Base-by-base conservation (phyloP, 495 filamentous ascomycete genomes). In the Aspergillus haitiensis region DNA sequence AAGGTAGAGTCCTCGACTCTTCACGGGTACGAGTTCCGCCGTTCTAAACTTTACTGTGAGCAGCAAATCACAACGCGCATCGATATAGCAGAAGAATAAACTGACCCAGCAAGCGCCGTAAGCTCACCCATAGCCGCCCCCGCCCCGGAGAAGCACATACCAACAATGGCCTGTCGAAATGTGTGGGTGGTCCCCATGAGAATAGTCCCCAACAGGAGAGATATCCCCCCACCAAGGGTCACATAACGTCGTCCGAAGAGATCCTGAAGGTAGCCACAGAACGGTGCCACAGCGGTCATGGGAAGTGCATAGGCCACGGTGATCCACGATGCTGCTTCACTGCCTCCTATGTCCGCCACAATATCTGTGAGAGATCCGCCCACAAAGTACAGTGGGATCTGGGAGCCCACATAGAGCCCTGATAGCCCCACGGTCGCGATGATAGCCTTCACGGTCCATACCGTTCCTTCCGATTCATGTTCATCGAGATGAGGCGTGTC, bases 231-330 rank as follows among this genome's bases (percentile, higher is more conserved):
- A 16, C 7, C 11, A 18, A 46, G 12, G 12, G 42, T 46, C 6
- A 46, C 42, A 8, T 46, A 46, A 8, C 42, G 42, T 7, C 42
- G 11, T 7, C 42, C 42, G 18, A 46, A 46, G 12, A 46, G 12
- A 46, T 46, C 42, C 42, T 46, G 42, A 13, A 46, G 15, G 18
- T 46, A 46, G 0, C 42, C 42, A 46, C 42, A 46, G 42, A 46
- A 46, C 15, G 42, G 42, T 7, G 42, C n/a, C 6, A 46, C 18
- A 5, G 42, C 42, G 12, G 42, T 46, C 42, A 46, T 46, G 12
- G 42, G 42, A 0, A 46, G 42, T 7, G 42, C 42, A 16, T 46
- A 46, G 13, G 42, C 42, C 12, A 46, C 42, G 7, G 42, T 46
- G 15, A 46, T 46, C 42, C 42, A 46, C 42, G 42, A 46, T 16